phyloP scores from a whole-genome alignment of 2,329 filamentous ascomycete species.

The Drechslerella coelobrocha region DNA sequence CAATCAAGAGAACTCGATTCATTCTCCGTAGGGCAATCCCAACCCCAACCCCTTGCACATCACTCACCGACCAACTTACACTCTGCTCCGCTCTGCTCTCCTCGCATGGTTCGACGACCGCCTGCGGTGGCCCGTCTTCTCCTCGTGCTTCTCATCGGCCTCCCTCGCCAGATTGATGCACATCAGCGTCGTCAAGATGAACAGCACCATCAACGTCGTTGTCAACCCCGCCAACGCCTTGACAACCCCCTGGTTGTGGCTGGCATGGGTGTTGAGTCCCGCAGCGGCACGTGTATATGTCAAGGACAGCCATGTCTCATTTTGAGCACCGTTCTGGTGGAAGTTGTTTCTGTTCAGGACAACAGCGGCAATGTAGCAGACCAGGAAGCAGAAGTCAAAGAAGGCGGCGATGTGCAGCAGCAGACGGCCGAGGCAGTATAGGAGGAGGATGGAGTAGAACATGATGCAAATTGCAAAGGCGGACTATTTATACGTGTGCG shows the following conservation, averaged over 20 bases:
- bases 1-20: too few relatives aligned
- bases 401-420: conserved; percentile 50
- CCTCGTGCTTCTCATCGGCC: conserved; percentile 48
- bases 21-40: too few relatives aligned
- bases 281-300: conserved; percentile 13
- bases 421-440: conserved; percentile 49
- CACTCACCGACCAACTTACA: conserved; percentile 16
- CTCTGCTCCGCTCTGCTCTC: conserved; percentile 6
- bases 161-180: conserved; percentile 37
- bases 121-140: conserved; percentile 43
- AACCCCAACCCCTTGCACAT: neutral
- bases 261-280: conserved; percentile 22
- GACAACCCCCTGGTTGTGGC: conserved; percentile 30
- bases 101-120: conserved; percentile 5
- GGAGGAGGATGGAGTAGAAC: conserved; percentile 39
- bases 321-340: conserved; percentile 34
- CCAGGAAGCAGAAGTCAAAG: conserved; percentile 50
- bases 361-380: conserved; percentile 44
- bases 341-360: conserved; percentile 47
- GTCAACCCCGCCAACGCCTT: conserved; percentile 39
- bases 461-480: conserved; percentile 46
- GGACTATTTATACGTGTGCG: conserved; percentile 25
- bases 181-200: conserved; percentile 42
- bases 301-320: conserved; percentile 29
- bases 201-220: conserved; percentile 43